These are phyloP conservation scores for Microcyclospora tardicrescens DNA, from an alignment of 2,329 filamentous ascomycete genomes.

Conservation along the genomic window DNA sequence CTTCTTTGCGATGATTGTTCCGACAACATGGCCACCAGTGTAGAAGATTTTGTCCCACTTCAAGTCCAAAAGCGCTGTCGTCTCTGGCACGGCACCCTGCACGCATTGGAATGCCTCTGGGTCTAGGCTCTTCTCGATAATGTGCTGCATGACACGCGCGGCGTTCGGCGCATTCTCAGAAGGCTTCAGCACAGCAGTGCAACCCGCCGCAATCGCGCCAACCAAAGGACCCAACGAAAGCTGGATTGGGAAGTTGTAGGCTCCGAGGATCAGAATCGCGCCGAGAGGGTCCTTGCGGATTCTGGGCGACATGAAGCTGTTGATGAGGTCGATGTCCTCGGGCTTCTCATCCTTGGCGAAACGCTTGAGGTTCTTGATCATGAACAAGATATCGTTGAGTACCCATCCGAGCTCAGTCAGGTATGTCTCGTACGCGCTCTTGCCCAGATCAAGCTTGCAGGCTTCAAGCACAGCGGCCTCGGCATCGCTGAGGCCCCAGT, in stretches of 20 bases:
- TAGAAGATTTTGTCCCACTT: conserved; percentile 99
- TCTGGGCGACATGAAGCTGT: conserved; percentile 56
- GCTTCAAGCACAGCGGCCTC: conserved; percentile 60
- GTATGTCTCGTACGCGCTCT: conserved; percentile 60
- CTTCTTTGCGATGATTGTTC: conserved; percentile 43
- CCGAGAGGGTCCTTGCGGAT: conserved; percentile 83
- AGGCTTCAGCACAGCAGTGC: conserved; percentile 81
- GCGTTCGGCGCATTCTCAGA: conserved; percentile 68
- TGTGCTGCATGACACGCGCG: conserved; percentile 66
- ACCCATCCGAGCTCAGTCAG: conserved; percentile 66
- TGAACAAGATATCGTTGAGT: conserved; percentile 68
- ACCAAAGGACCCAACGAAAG: conserved; percentile 66
- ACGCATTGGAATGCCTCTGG: conserved; percentile 61
- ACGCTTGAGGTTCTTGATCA: conserved; percentile 62
- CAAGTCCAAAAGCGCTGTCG: conserved; percentile 66
- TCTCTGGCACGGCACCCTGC: conserved; percentile 71
- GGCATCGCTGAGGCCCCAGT: conserved; percentile 81
- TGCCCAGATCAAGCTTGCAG: conserved; percentile 63
- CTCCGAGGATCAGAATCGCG: conserved; percentile 65
- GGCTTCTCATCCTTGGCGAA: conserved; percentile 75
- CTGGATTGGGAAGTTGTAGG: conserved; percentile 89
- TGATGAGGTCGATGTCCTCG: conserved; percentile 54
- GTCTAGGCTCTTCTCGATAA: conserved; percentile 66
- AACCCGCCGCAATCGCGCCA: conserved; percentile 85
- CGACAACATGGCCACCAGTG: conserved; percentile 68